Conservation (phyloP, 306 rosid species). For the Casuarina cunninghamiana region DNA sequence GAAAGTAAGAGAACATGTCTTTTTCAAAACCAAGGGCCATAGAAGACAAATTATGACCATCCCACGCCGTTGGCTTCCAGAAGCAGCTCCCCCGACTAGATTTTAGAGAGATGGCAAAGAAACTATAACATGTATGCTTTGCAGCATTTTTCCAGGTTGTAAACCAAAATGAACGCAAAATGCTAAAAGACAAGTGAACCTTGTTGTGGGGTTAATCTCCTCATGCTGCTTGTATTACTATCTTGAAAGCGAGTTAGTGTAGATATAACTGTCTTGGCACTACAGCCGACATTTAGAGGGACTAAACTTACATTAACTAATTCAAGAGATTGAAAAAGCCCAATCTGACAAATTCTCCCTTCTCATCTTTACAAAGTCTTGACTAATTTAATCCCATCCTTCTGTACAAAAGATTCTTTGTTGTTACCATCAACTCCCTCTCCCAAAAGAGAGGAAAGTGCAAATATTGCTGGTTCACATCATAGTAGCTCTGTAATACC, state of each 20-base stretch:
- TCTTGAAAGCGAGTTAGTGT: background rate
- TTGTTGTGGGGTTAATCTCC: too few species aligned
- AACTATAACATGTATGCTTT: too few species aligned
- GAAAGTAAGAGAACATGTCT: too few species aligned
- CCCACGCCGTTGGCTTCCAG: too few species aligned
- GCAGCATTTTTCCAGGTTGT: too few species aligned
- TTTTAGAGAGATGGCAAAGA: too few species aligned
- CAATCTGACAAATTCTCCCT: conserved; percentile 22
- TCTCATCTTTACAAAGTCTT: background rate
- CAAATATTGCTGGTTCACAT: background rate
- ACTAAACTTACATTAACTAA: conserved; percentile 9
- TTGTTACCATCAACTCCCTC: conserved; percentile 25
- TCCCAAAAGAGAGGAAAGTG: background rate
- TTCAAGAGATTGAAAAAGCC: background rate
- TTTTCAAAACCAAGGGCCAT: too few species aligned
- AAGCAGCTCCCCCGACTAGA: too few species aligned
- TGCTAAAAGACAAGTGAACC: too few species aligned
- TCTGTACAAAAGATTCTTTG: conserved; percentile 36
- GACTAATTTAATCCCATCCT: conserved; percentile 15
- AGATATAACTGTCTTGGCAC: conserved; percentile 11
- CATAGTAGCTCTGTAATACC: background rate
- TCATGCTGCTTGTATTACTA: too few species aligned
- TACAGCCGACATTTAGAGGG: background rate
- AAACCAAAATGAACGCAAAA: too few species aligned
- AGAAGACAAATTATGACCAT: too few species aligned